These are phyloP conservation scores for Penicillium odoratum DNA, from an alignment of 495 filamentous ascomycete genomes.

Conservation along the genomic window DNA sequence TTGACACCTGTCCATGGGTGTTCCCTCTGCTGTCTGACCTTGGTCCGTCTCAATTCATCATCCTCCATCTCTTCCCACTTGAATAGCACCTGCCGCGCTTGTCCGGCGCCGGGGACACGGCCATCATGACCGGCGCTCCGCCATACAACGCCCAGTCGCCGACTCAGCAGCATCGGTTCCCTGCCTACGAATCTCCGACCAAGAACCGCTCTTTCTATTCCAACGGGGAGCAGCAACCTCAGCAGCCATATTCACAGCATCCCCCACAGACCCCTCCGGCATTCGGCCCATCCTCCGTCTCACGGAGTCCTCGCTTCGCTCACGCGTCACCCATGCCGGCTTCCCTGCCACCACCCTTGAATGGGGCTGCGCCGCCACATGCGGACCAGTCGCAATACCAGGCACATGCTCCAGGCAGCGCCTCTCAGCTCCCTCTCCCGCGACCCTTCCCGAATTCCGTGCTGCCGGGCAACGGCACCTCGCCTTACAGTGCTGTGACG, in stretches of 20 bases:
- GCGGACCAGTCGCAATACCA: slow-evolving; percentile 43
- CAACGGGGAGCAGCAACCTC: slow-evolving; percentile 51
- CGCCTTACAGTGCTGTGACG: slow-evolving; percentile 40
- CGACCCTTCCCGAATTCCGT: slow-evolving; percentile 47
- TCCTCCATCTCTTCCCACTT: slow-evolving; percentile 6
- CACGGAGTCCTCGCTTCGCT: slow-evolving; percentile 53
- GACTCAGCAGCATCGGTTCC: slow-evolving; percentile 42
- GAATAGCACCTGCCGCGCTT: slow-evolving; percentile 21
- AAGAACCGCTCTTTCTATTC: slow-evolving; percentile 54
- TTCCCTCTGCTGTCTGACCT: slow-evolving; percentile 13
- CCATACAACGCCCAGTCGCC: slow-evolving; percentile 48
- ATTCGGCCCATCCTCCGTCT: slow-evolving; percentile 54
- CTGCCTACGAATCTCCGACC: slow-evolving; percentile 43
- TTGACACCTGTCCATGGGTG: slow-evolving; percentile 26
- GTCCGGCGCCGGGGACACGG: slow-evolving; percentile 36
- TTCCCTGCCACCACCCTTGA: slow-evolving; percentile 48
- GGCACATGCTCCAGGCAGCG: slow-evolving; percentile 35
- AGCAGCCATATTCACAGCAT: slow-evolving; percentile 44
- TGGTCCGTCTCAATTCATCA: slow-evolving; percentile 22
- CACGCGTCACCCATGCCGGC: slow-evolving; percentile 53
- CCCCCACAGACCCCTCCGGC: slow-evolving; percentile 55
- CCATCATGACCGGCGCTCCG: slow-evolving; percentile 51
- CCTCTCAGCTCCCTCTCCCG: slow-evolving; percentile 37
- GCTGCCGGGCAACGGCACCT: slow-evolving; percentile 38
- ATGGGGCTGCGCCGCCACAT: slow-evolving; percentile 52